Evolutionary conservation across 805 yeast species (phyloP), one percentile per base, ranked within the genome.

Genomic region (Metschnikowia rubicola): DNA sequence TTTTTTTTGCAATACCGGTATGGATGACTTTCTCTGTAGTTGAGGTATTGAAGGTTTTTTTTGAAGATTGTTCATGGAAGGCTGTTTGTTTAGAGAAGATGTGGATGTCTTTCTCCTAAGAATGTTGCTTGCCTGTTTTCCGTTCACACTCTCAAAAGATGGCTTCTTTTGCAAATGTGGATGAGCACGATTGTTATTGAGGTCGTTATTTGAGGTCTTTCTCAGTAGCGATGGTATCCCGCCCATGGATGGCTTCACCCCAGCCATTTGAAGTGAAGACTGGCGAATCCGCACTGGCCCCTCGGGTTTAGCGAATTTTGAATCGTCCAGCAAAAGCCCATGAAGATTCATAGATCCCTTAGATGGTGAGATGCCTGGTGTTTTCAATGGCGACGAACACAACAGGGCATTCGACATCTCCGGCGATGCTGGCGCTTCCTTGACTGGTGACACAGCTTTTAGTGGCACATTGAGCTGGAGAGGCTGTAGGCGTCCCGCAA

Each of bases 301-400:
- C 9, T 50, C 51, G 8, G 68, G 70, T 42, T 61, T 64, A 31
- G 55, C 54, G 41, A 63, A 60, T 11, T 10, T n/a, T 30, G 41
- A 41, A 41, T 57, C 57, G 31, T 54, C 61, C 41, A 54, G 60
- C 37, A 71, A 52, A 28, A 70, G 47, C 36, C 56, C 57, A 48
- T 68, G 64, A 45, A 72, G 62, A 47, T 71, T 66, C 64, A 63
- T 63, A 6, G 70, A 66, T 37, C 68, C 67, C 47, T 67, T 71
- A 8, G 75, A 71, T 0, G 77, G 77, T 1, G 74, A 69, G 5
- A 72, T 71, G 33, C 52, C 41, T 6, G 50, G 34, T 15, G 49
- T 35, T 17, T 44, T 49, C 34, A 51, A 38, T 2, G 59, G 57
- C n/a, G 57, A 53, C 9, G 51, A 43, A 38, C 32, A 29, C 26